These are phyloP conservation scores for Beauveria sp. DNA, from an alignment of 2,329 filamentous ascomycete genomes.

Conservation along the genomic window DNA sequence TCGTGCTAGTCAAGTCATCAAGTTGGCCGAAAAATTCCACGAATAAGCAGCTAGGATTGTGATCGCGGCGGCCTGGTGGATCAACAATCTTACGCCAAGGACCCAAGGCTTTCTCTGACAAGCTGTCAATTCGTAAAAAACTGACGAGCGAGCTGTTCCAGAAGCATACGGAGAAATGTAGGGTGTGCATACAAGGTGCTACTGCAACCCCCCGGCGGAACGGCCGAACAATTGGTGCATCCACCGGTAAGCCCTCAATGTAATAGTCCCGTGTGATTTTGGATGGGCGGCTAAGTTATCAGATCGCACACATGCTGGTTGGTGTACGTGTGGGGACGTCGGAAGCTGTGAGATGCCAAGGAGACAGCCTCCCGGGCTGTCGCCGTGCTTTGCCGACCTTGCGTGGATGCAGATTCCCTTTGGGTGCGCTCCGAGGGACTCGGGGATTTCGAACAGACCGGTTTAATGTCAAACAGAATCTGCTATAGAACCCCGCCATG, in stretches of 20 bases:
- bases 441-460: too few relatives aligned
- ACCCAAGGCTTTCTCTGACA: not conserved
- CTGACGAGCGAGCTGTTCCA: not conserved
- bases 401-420: not conserved
- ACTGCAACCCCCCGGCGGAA: not conserved
- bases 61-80: not conserved
- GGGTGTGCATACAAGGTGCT: too few relatives aligned
- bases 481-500: too few relatives aligned
- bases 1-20: too few relatives aligned
- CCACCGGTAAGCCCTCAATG: too few relatives aligned
- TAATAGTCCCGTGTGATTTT: not conserved
- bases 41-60: not conserved
- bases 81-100: constrained; percentile 9
- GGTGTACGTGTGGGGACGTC: not conserved
- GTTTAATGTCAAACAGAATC: too few relatives aligned
- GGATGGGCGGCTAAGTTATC: not conserved
- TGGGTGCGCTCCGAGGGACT: too few relatives aligned
- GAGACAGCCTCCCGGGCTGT: not conserved
- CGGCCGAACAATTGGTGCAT: too few relatives aligned
- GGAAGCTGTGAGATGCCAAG: not conserved
- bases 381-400: not conserved
- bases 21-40: not conserved
- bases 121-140: not conserved
- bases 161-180: too few relatives aligned
- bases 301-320: not conserved